Percentiles rank a stretch among this genome's conserved stretches.
These are phyloP conservation scores for Euphorbia celastroides DNA, from an alignment of 441 rosid genomes.

Conservation along the genomic window DNA sequence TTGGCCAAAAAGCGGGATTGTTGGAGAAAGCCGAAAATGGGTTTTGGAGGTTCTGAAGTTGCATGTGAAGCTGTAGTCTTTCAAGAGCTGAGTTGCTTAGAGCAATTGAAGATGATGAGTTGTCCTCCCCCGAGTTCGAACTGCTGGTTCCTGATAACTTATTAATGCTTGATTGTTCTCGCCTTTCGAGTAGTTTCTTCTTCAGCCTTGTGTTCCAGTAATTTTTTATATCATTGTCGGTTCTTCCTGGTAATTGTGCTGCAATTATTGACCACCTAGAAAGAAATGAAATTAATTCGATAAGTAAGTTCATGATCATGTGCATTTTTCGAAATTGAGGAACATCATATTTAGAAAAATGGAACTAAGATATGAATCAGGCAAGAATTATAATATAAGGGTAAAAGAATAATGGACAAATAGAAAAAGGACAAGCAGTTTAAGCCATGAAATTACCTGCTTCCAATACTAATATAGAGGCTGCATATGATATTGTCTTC, in stretches of 20 bases:
- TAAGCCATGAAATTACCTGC: constrained; percentile 43
- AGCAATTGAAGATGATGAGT: constrained; percentile 37
- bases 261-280: constrained; percentile 97
- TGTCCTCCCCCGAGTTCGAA: constrained; percentile 21
- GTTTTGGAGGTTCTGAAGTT: constrained; percentile 66
- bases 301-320: neutral
- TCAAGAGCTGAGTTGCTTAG: constrained; percentile 80
- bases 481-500: constrained; percentile 94
- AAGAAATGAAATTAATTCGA: neutral
- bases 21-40: constrained; percentile 54
- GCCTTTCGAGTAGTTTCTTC: constrained; percentile 81
- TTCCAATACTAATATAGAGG: constrained; percentile 95
- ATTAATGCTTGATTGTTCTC: constrained; percentile 44
- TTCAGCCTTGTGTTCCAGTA: constrained; percentile 94
- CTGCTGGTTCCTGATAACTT: constrained; percentile 25
- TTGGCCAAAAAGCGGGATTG: constrained; percentile 76
- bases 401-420: constrained; percentile 23
- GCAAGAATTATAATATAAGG: neutral
- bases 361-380: neutral
- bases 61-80: constrained; percentile 92
- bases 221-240: constrained; percentile 90
- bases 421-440: constrained; percentile 29
- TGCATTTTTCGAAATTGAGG: constrained; percentile 2
- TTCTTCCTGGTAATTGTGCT: constrained; percentile 95
- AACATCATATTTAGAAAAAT: neutral